Conservation (phyloP, 176 grass and related monocot species). For the Oryza nivara region DNA sequence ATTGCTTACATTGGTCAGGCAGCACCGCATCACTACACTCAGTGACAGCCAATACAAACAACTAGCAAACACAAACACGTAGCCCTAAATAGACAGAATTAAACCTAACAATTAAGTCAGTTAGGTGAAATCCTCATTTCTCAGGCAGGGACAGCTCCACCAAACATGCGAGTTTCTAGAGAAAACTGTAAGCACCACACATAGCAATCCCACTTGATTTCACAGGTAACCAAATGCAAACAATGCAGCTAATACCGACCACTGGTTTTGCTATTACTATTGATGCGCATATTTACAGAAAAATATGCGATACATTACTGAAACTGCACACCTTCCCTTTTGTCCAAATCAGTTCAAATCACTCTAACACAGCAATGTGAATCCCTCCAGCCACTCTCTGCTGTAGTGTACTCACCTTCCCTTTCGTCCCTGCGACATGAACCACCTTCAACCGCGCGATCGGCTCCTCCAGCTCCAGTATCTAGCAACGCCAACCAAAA, state of each 20-base stretch:
- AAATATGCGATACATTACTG: not conserved
- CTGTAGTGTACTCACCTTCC: conserved; percentile 58
- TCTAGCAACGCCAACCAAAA: conserved; percentile 43
- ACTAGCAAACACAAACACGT: not conserved
- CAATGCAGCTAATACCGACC: not conserved
- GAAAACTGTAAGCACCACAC: not conserved
- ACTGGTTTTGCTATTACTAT: conserved; percentile 4
- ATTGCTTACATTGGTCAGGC: conserved; percentile 8
- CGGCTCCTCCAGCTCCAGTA: conserved; percentile 78
- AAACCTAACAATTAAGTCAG: not conserved
- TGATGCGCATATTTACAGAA: not conserved
- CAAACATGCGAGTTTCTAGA: conserved; percentile 19
- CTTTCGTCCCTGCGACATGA: conserved; percentile 94
- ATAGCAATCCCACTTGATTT: not conserved
- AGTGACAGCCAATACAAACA: not conserved
- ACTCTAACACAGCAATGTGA: not conserved
- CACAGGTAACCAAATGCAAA: conserved; percentile 3
- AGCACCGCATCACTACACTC: not conserved
- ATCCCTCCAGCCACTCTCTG: not conserved
- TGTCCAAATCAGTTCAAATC: not conserved
- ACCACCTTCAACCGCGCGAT: conserved; percentile 73
- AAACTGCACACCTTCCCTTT: not conserved
- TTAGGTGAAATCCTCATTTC: not conserved
- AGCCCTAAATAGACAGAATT: not conserved
- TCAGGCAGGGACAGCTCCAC: not conserved